Evolutionary conservation across 2,329 filamentous ascomycete genomes (phyloP), one percentile per base, ranked within the genome.

Genomic region (Paraconiothyrium sp.): DNA sequence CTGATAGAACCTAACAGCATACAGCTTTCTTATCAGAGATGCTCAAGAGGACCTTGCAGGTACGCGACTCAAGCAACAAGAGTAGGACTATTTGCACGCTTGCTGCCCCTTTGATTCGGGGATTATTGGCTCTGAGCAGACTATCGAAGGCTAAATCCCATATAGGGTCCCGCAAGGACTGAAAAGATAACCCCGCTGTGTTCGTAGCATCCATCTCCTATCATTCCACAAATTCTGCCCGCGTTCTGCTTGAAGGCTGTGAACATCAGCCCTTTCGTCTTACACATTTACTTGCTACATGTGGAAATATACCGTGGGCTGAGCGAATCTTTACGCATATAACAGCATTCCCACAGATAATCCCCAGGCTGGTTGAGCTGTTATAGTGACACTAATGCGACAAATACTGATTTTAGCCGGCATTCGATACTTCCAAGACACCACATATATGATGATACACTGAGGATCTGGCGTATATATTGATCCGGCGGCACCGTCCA

Each of bases 11-110:
- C 68, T 75, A 51, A 69, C 51, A 30, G 39, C 24, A 0, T 20
- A 37, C 69, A 97, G 94, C 72, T 98, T 97, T 78, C 82, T 98
- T 64, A 82, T 97, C 64, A 94, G 89, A 78, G 94, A 97, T 78
- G 88, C 93, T 4, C 88, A 91, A 72, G 90, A 96, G 71, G 94
- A 97, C 71, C 85, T 97, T 70, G 87, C 91, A 46, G 86, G 86
- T 64, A 86, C 89, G 71, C 85, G 92, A 71, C 80, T 92, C 60
- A 97, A 97, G 79, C 88, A 89, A 68, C 91, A 61, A 61, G 51
- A 54, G 13, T 27, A 46, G 24, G 30, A 6, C 14, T 22, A 9
- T 34, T 35, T 14, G 41, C 39, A 35, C 35, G 32, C 30, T 6
- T 35, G n/a, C 22, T 20, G 7, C 22, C 16, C 24, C 16, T 34